Conservation (phyloP, 2,329 filamentous ascomycete species). For the Fusarium aywerte region DNA sequence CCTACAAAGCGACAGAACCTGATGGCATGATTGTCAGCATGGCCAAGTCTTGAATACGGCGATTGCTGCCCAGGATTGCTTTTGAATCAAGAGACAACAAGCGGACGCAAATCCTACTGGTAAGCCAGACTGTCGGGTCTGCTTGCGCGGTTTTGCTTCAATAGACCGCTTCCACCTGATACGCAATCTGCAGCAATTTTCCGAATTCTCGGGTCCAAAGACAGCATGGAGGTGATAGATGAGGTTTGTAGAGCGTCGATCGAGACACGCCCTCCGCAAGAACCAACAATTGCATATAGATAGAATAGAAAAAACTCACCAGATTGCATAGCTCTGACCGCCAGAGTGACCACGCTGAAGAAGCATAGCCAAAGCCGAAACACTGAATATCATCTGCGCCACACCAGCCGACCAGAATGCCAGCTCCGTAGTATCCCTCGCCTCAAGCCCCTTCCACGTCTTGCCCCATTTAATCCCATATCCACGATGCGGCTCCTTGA, state of each 20-base stretch:
- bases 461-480: conserved; percentile 59
- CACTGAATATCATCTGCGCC: conserved; percentile 56
- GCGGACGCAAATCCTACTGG: background rate
- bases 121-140: background rate
- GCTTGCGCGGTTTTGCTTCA: conserved; percentile 1
- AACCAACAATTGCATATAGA: conserved; percentile 28
- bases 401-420: conserved; percentile 60
- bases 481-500: conserved; percentile 54
- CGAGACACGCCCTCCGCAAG: conserved; percentile 24
- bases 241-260: conserved; percentile 2
- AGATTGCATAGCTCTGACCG: conserved; percentile 60
- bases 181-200: conserved; percentile 23
- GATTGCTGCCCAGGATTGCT: background rate
- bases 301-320: conserved; percentile 52
- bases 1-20: conserved; percentile 59
- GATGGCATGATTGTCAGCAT: conserved; percentile 26
- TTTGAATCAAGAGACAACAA: conserved; percentile 4
- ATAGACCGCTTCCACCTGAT: conserved; percentile 16
- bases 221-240: conserved; percentile 9
- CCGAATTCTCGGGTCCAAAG: background rate
- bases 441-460: conserved; percentile 54
- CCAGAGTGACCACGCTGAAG: conserved; percentile 59
- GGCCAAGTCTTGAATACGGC: background rate
- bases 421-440: conserved; percentile 61
- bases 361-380: conserved; percentile 56